A percentile compares a stretch with the other conserved stretches of the same genome.
Conservation (phyloP, 192 early-diverging fungal species). For the Chytriomyces confervae region DNA sequence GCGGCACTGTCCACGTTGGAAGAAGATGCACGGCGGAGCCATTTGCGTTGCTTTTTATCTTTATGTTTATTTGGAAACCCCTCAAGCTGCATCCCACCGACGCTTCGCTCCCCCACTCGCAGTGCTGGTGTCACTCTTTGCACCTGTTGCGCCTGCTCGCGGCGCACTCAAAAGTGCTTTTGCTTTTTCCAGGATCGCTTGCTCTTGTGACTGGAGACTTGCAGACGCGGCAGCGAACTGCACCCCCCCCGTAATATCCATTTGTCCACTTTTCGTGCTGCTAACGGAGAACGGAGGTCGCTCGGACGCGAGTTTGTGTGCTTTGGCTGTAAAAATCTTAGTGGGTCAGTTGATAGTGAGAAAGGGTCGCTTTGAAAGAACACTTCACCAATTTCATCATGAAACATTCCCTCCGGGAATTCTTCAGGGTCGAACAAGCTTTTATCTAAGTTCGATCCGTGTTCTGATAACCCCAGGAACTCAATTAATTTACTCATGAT, state of each 20-base stretch:
- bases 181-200: too few relatives aligned
- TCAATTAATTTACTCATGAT: slow-evolving; percentile 89
- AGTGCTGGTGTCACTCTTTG: background rate
- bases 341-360: background rate
- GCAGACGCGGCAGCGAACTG: background rate
- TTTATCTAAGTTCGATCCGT: slow-evolving; percentile 76
- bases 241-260: background rate
- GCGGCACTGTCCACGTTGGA: slow-evolving; percentile 22
- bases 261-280: background rate
- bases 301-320: slow-evolving; percentile 14
- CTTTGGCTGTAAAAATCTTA: slow-evolving; percentile 10
- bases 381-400: slow-evolving; percentile 62
- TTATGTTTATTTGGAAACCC: background rate
- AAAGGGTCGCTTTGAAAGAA: background rate
- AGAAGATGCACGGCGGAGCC: slow-evolving; percentile 8
- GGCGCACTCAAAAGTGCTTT: too few relatives aligned
- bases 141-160: too few relatives aligned
- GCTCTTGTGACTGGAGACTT: background rate
- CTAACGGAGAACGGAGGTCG: background rate
- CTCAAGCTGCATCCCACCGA: background rate
- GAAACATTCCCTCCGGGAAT: slow-evolving; percentile 64
- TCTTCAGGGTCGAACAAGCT: slow-evolving; percentile 72
- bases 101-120: background rate
- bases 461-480: slow-evolving; percentile 80
- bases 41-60: background rate